A percentile compares a stretch with the other conserved stretches of the same genome.
Evolutionary conservation across 306 rosid genomes (phyloP).

Genomic region (Gastrolobium villosum): DNA sequence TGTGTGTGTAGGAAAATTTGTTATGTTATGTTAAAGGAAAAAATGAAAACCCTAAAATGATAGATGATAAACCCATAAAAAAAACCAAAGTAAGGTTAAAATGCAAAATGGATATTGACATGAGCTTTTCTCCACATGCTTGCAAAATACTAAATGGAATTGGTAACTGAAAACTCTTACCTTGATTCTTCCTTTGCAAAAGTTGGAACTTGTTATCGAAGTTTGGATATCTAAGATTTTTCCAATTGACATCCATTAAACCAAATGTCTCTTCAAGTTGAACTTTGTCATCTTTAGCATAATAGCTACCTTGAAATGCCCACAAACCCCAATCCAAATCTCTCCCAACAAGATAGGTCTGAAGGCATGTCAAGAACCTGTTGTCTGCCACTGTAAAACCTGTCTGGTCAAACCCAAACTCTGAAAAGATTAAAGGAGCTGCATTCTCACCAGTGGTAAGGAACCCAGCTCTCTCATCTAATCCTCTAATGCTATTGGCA

Average conservation of each 20-base stretch:
- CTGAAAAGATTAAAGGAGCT: slow-evolving; percentile 59
- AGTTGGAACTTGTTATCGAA: slow-evolving; percentile 56
- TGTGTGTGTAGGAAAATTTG: too few species aligned
- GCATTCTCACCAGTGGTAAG: slow-evolving; percentile 48
- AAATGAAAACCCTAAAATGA: too few species aligned
- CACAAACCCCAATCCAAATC: slow-evolving; percentile 75
- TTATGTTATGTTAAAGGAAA: too few species aligned
- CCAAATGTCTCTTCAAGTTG: slow-evolving; percentile 62
- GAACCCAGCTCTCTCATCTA: slow-evolving; percentile 57
- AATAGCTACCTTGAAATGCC: slow-evolving; percentile 67
- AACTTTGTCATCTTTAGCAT: slow-evolving; percentile 47
- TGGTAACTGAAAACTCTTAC: slow-evolving; percentile 31
- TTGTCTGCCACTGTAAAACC: slow-evolving; percentile 47
- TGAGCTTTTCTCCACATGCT: not conserved
- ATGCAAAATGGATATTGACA: not conserved
- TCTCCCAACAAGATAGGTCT: slow-evolving; percentile 60
- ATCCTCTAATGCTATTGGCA: slow-evolving; percentile 38
- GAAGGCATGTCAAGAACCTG: slow-evolving; percentile 66
- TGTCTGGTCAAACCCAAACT: slow-evolving; percentile 59
- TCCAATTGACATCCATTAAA: slow-evolving; percentile 57
- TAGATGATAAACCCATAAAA: too few species aligned
- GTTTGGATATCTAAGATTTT: slow-evolving; percentile 48
- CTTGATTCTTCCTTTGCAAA: slow-evolving; percentile 53
- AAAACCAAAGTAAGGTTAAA: not conserved
- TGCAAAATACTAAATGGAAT: not conserved